Evolutionary conservation across 768 basidiomycete genomes (phyloP).

Genomic region (Coprinopsis strossmayeri): DNA sequence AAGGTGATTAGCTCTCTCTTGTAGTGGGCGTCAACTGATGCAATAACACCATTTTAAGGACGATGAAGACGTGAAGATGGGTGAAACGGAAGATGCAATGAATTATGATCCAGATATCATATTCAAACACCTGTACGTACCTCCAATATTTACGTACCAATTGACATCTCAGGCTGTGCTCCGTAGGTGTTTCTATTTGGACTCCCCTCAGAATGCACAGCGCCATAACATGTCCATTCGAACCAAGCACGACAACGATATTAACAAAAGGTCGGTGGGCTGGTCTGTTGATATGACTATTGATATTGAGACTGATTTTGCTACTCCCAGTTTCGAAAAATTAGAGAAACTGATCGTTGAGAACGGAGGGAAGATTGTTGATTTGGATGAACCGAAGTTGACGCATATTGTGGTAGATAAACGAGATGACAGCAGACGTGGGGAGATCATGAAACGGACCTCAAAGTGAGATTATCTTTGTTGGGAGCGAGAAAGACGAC

Average conservation of each 20-base stretch:
- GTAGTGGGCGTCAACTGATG: conserved; percentile 1
- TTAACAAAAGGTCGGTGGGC: conserved; percentile 44
- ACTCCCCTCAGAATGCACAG: conserved; percentile 68
- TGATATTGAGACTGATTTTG: background rate
- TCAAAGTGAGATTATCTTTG: conserved; percentile 44
- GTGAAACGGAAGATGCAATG: conserved; percentile 59
- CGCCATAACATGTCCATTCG: conserved; percentile 56
- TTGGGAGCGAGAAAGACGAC: conserved; percentile 10
- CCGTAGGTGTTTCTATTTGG: conserved; percentile 83
- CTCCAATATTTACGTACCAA: background rate
- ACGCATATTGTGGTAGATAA: conserved; percentile 86
- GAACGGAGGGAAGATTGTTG: conserved; percentile 70
- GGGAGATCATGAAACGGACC: conserved; percentile 64
- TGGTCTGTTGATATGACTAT: background rate
- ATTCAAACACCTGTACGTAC: conserved; percentile 74
- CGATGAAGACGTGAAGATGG: conserved; percentile 52
- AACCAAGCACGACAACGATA: conserved; percentile 43
- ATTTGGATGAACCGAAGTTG: conserved; percentile 67
- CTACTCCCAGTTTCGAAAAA: conserved; percentile 43
- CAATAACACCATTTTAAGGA: conserved; percentile 7
- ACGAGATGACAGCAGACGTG: conserved; percentile 68
- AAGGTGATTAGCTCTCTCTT: conserved; percentile 2
- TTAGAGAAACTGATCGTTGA: conserved; percentile 45
- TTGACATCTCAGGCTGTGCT: conserved; percentile 5
- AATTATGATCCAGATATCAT: conserved; percentile 76